These are phyloP conservation scores for Ustilago curta DNA, from an alignment of 1,284 basidiomycete genomes.

Conservation along the genomic window DNA sequence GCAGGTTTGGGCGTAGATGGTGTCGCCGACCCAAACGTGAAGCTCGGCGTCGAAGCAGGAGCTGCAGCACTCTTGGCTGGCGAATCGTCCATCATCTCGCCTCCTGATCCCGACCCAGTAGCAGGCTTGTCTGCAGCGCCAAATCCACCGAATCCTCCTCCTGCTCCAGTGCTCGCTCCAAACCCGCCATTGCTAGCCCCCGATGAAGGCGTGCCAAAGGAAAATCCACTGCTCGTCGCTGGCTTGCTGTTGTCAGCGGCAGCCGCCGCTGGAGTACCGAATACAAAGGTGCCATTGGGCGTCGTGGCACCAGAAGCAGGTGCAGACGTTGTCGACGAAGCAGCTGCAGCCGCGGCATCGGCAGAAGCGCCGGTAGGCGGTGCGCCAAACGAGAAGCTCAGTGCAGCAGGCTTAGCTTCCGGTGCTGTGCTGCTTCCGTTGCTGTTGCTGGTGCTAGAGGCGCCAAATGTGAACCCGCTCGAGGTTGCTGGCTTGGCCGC, in stretches of 20 bases:
- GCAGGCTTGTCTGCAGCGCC: slow-evolving; percentile 9
- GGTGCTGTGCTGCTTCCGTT: slow-evolving; percentile 16
- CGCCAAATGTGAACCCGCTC: slow-evolving; percentile 32
- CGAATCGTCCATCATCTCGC: slow-evolving; percentile 56
- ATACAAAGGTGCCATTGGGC: slow-evolving; percentile 23
- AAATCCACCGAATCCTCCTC: slow-evolving; percentile 36
- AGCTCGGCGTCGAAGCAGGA: slow-evolving; percentile 22
- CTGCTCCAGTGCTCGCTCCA: slow-evolving; percentile 8
- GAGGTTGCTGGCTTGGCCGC: slow-evolving; percentile 18
- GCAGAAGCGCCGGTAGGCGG: slow-evolving; percentile 10
- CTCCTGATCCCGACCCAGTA: neutral
- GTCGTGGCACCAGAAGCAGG: slow-evolving; percentile 15
- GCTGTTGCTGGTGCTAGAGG: slow-evolving; percentile 9
- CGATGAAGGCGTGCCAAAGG: slow-evolving; percentile 24
- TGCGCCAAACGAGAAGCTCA: slow-evolving; percentile 27
- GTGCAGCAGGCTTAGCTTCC: slow-evolving; percentile 13
- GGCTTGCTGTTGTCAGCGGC: neutral
- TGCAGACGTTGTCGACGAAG: slow-evolving; percentile 27
- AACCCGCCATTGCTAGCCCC: slow-evolving; percentile 9
- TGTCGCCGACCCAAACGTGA: slow-evolving; percentile 38
- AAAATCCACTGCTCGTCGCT: slow-evolving; percentile 14
- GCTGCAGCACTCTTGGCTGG: slow-evolving; percentile 13
- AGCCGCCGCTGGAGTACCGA: slow-evolving; percentile 15
- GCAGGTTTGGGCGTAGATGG: slow-evolving; percentile 13
- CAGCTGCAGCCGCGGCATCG: slow-evolving; percentile 10